A percentile compares a stretch with the other conserved stretches of the same genome.
phyloP scores from a whole-genome alignment of 495 filamentous ascomycete genomes.

The Choiromyces venosus region DNA sequence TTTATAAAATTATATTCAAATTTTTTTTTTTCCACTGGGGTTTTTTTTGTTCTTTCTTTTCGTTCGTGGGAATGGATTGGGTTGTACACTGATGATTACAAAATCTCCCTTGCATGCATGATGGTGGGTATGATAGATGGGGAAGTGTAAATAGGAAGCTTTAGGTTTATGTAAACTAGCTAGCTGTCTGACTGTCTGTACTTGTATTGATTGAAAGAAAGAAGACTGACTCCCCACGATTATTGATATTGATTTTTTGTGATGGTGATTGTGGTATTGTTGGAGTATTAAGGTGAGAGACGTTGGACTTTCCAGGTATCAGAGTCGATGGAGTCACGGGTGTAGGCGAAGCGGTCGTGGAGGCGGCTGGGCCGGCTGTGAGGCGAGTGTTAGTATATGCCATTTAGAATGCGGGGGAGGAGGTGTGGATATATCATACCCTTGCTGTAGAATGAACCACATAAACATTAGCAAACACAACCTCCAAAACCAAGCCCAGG shows the following conservation, averaged over 20 bases:
- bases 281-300: slow-evolving; percentile 52
- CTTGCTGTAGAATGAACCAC: slow-evolving; percentile 26
- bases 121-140: neutral
- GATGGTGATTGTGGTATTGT: neutral
- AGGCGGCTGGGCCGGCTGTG: slow-evolving; percentile 80
- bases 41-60: neutral
- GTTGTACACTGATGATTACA: neutral
- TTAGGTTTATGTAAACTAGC: neutral
- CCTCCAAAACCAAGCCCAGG: neutral
- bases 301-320: slow-evolving; percentile 56
- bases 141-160: neutral
- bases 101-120: neutral
- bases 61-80: neutral
- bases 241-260: neutral
- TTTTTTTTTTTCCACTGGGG: neutral
- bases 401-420: neutral
- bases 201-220: neutral
- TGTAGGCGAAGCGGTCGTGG: slow-evolving; percentile 90
- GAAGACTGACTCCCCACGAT: neutral
- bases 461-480: neutral
- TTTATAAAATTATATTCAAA: neutral
- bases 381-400: slow-evolving; percentile 8
- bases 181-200: too few species aligned
- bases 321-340: slow-evolving; percentile 49
- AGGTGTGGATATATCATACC: slow-evolving; percentile 8